Evolutionary conservation across 2,329 filamentous ascomycete genomes (phyloP), one percentile per base, ranked within the genome.

Genomic region (Penicillium paneum): DNA sequence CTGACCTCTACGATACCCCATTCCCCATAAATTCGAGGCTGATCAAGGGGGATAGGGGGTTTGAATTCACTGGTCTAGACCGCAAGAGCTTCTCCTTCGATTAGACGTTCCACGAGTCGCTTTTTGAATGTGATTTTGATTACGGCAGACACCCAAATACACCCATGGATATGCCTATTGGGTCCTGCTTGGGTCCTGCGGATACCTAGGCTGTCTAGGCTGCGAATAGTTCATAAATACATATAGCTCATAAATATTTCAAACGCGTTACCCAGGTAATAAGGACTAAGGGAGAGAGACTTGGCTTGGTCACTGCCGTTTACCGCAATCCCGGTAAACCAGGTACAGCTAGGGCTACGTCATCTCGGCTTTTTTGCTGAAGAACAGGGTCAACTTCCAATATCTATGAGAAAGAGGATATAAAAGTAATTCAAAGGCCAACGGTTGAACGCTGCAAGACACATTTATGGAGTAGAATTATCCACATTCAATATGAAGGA

Each of bases 21-120:
- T 47, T 47, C 42, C 35, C 32, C 26, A 28, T 32, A 31, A 28
- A 19, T 44, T n/a, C 15, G 40, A 50, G 52, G 39, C 44, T 49
- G 15, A 36, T 39, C 32, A 32, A 50, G 46, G 45, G 39, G 39
- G 17, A n/a, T 26, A 40, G 15, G 28, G 49, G 49, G 29, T 13
- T 46, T 49, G 29, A 11, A 15, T 43, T 43, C 15, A 15, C 2
- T 28, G 26, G 46, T 54, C 52, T 54, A 54, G 52, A 54, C 46
- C 46, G 13, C 34, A 26, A 12, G 15, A 36, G 10, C 13, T 12
- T 19, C 17, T 32, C 32, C 15, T 28, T 47, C 12, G n/a, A 36
- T 28, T 34, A 2, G 24, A 46, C 1, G 11, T 38, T 7, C 17
- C 10, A 46, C 42, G 24, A 42, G 39, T 42, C 24, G 11, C 8